Base-by-base conservation (phyloP, 306 rosid genomes). In the Alnus rubra region DNA sequence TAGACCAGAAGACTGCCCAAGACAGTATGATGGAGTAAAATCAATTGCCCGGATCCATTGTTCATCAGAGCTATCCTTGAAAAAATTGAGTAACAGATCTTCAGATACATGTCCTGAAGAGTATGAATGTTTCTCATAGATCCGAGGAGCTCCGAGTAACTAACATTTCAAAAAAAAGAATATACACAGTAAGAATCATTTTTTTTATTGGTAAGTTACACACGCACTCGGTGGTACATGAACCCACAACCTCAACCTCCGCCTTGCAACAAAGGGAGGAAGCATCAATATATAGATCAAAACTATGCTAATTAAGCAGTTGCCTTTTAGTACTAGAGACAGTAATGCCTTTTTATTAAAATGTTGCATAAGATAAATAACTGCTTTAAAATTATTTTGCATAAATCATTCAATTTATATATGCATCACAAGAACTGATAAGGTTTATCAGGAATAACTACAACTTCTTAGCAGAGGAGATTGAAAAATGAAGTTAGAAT, bases 1-100 rank as follows among this genome's bases (percentile, higher is more conserved):
- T 60, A 94, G 2, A 75, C 88, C 81, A 19, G 90, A 86, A 59
- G 97, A 94, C 83, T 92, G 93, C 37, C 94, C 98, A 68, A 94
- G 89, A 55, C 76, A 8, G 28, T 15, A 37, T 0, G 0, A 16
- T 9, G 82, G 86, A 81, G 98, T 89, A 80, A 94, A 92, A 89
- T 94, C 98, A 76, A 63, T 82, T 55, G 90, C 71, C 45, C 97
- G 86, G 37, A 88, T 75, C 96, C 97, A 94, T 3, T 87, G 86
- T 2, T 84, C 89, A 76, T 87, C 87, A 49, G 68, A 78, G 4
- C 0, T 28, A 59, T 10, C 49, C 33, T 19, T 7, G 37, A 33
- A 33, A 33, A 33, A 33, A 33, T 33, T 33, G 2, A 33, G 37
- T 0, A 33, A 33, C 37, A 33, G 37, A 33, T 33, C 37, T 33